Evolutionary conservation across 2,329 filamentous ascomycete genomes (phyloP).

Genomic region (Ambrosiella beaveri): DNA sequence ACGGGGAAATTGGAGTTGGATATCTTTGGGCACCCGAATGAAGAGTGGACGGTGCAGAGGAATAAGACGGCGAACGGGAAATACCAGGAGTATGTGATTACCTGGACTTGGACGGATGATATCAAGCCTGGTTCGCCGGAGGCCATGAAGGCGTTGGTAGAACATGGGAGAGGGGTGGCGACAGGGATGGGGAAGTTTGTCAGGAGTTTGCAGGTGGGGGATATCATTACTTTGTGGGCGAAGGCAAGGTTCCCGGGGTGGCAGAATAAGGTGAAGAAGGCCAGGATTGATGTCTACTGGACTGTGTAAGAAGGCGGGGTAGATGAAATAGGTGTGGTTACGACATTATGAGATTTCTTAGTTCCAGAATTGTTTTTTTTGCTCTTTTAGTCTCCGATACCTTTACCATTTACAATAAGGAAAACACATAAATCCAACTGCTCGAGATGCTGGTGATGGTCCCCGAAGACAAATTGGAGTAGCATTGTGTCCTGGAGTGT

Average conservation of each 20-base stretch:
- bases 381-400: neutral
- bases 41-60: slow-evolving; percentile 28
- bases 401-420: too few species aligned
- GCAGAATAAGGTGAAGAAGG: slow-evolving; percentile 32
- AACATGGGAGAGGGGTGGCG: slow-evolving; percentile 30
- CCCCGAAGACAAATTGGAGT: too few species aligned
- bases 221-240: slow-evolving; percentile 44
- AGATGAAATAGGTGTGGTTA: neutral
- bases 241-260: slow-evolving; percentile 39
- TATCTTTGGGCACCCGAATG: slow-evolving; percentile 17
- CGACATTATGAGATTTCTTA: neutral
- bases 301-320: slow-evolving; percentile 18
- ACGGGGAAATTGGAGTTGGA: slow-evolving; percentile 21
- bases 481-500: too few species aligned
- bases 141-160: slow-evolving; percentile 21
- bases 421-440: too few species aligned
- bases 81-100: slow-evolving; percentile 28
- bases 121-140: slow-evolving; percentile 26
- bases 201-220: slow-evolving; percentile 36
- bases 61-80: slow-evolving; percentile 24
- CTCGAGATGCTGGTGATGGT: too few species aligned
- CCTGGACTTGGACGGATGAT: slow-evolving; percentile 36
- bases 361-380: neutral
- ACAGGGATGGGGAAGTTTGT: slow-evolving; percentile 40
- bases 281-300: slow-evolving; percentile 42